A percentile compares a stretch with the other conserved stretches of the same genome.
Conservation (phyloP, 2,329 filamentous ascomycete species). For the Alternaria novae-zelandiae region DNA sequence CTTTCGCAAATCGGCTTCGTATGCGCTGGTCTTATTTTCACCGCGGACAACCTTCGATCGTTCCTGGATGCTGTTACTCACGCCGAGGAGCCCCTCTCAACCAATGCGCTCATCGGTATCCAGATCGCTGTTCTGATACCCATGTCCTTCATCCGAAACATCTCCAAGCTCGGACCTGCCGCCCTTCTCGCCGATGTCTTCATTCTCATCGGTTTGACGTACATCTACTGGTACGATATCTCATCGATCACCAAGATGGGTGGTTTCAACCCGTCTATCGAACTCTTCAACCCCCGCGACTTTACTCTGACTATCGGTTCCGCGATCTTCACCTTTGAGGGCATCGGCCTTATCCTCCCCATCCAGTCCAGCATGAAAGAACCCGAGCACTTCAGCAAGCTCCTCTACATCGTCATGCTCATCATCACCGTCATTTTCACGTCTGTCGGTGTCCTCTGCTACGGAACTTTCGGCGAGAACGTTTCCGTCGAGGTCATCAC, state of each 20-base stretch:
- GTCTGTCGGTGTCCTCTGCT: constrained; percentile 74
- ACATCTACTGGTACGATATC: constrained; percentile 77
- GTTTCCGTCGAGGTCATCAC: constrained; percentile 78
- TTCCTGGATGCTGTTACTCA: constrained; percentile 69
- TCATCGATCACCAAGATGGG: constrained; percentile 58
- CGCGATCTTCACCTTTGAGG: constrained; percentile 80
- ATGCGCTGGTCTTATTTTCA: constrained; percentile 78
- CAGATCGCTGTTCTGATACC: constrained; percentile 71
- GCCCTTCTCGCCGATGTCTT: constrained; percentile 74
- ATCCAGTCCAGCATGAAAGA: constrained; percentile 78
- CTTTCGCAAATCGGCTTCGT: constrained; percentile 81
- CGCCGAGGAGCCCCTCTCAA: constrained; percentile 57
- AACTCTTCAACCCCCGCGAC: constrained; percentile 71
- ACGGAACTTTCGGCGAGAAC: constrained; percentile 72
- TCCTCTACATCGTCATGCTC: constrained; percentile 73
- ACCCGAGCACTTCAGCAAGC: constrained; percentile 69
- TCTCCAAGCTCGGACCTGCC: constrained; percentile 73
- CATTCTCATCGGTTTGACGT: constrained; percentile 72
- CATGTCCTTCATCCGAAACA: constrained; percentile 73
- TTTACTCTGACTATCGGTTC: constrained; percentile 76
- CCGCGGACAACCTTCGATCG: constrained; percentile 73
- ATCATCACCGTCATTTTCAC: constrained; percentile 77
- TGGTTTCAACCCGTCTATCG: constrained; percentile 67
- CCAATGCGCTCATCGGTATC: constrained; percentile 67
- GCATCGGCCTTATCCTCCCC: constrained; percentile 76